Percentiles rank a stretch among this genome's conserved stretches.
Conservation (phyloP, 371 early-diverging fungal genomes). For the Saksenaea vasiformis region DNA sequence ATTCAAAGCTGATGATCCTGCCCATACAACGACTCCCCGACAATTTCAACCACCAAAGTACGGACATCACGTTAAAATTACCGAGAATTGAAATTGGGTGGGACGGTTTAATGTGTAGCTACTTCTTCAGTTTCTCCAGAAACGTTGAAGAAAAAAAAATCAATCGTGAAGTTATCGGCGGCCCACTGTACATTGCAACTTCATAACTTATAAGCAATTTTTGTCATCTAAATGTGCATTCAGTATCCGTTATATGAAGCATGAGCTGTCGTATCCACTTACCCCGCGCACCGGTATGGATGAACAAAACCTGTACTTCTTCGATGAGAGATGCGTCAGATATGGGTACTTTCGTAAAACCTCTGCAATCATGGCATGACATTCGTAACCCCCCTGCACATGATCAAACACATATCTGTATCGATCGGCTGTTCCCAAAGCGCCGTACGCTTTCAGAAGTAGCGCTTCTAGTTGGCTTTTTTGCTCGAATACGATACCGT, state of each 20-base stretch:
- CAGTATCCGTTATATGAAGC: neutral
- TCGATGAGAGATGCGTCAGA: neutral
- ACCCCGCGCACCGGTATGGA: slow-evolving; percentile 11
- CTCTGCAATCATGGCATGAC: slow-evolving; percentile 5
- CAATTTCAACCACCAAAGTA: no score
- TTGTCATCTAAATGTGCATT: neutral
- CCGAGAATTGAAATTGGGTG: no score
- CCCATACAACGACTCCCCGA: no score
- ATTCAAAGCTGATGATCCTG: neutral
- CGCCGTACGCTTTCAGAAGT: slow-evolving; percentile 8
- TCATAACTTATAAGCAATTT: neutral
- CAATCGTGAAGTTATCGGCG: no score
- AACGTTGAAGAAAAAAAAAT: no score
- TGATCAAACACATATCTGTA: slow-evolving; percentile 5
- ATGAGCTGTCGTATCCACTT: neutral
- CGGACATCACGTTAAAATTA: no score
- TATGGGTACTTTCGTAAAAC: slow-evolving; percentile 9
- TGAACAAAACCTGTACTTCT: slow-evolving; percentile 4
- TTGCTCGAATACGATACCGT: slow-evolving; percentile 8
- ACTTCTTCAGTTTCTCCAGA: no score
- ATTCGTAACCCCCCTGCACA: slow-evolving; percentile 16
- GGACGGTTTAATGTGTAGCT: no score
- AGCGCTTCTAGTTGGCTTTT: slow-evolving; percentile 2
- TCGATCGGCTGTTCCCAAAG: slow-evolving; percentile 4
- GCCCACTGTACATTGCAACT: no score